phyloP scores from a whole-genome alignment of 495 filamentous ascomycete genomes.

The Hypomontagnella submonticulosa region DNA sequence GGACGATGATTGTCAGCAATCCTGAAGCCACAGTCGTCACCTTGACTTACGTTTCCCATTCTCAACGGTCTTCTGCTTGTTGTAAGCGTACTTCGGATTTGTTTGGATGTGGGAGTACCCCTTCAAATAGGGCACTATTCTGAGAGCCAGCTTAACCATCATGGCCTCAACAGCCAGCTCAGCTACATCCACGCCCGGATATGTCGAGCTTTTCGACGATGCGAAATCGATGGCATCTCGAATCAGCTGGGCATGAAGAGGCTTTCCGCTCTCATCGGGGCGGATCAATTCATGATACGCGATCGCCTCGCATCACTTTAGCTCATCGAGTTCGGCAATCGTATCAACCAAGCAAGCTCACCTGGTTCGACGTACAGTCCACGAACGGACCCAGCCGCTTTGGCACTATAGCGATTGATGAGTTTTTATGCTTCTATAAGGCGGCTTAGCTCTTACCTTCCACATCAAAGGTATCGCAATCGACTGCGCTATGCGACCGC shows the following conservation, averaged over 20 bases:
- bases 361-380: conserved; percentile 76
- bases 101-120: conserved; percentile 70
- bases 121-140: conserved; percentile 62
- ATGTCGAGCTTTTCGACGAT: conserved; percentile 49
- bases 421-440: conserved; percentile 5
- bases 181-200: conserved; percentile 52
- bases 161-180: conserved; percentile 68
- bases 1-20: conserved; percentile 4
- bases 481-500: conserved; percentile 63
- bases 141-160: conserved; percentile 66
- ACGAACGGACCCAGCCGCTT: conserved; percentile 67
- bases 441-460: conserved; percentile 52
- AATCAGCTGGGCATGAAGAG: conserved; percentile 58
- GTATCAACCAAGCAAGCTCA: conserved; percentile 35
- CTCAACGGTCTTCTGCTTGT: conserved; percentile 61
- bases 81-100: conserved; percentile 68
- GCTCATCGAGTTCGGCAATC: neutral
- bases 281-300: conserved; percentile 65
- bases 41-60: conserved; percentile 64
- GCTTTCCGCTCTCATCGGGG: conserved; percentile 51
- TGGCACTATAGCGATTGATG: conserved; percentile 56
- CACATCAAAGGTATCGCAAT: conserved; percentile 70
- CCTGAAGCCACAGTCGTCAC: no score
- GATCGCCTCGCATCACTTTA: conserved; percentile 62
- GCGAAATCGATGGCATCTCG: conserved; percentile 57